Base-by-base conservation (phyloP, 495 filamentous ascomycete genomes). In the Penicilliopsis zonata region DNA sequence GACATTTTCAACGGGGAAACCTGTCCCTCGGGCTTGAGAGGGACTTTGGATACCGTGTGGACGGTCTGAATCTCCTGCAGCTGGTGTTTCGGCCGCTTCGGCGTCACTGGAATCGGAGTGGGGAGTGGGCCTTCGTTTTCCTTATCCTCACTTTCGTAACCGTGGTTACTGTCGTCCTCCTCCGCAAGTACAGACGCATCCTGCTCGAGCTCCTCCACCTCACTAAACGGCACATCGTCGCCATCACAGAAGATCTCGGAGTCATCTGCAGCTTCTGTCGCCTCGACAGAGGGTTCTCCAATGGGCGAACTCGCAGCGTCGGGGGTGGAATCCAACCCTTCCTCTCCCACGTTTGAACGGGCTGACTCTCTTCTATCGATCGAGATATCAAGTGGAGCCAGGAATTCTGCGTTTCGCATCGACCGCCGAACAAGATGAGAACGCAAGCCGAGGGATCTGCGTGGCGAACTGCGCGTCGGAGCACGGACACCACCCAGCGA, bases 21-120 rank as follows among this genome's bases (percentile, higher is more conserved):
- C 1, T 80, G 65, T 10, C 75, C 78, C 26, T 74, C 76, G 0
- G 73, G 63, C 51, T 80, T 82, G 16, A 86, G 55, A 3, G 82
- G 80, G 1, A 86, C 78, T 57, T 85, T 87, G 9, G 74, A 78
- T 0, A 81, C 70, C 0, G 81, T 86, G 45, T 82, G 74, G 35
- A 79, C 65, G 9, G 71, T 67, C 17, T 54, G 59, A 15, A 54
- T n/a, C 17, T n/a, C n/a, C n/a, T 4, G 42, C 16, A 46, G 43
- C 26, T 53, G 40, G 2, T 36, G 36, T 8, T 31, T 38, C 10
- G 32, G 18, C 20, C 49, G 52, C 4, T 53, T 37, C 1, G 63
- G 61, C 2, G 63, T 61, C 21, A 52, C 48, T 18, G 60, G 55
- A 13, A 47, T 37, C 16, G 44, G 38, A 27, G 46, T 38, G 18